These are phyloP conservation scores for Gossypium stocksii DNA, from an alignment of 345 rosid genomes.

Conservation along the genomic window DNA sequence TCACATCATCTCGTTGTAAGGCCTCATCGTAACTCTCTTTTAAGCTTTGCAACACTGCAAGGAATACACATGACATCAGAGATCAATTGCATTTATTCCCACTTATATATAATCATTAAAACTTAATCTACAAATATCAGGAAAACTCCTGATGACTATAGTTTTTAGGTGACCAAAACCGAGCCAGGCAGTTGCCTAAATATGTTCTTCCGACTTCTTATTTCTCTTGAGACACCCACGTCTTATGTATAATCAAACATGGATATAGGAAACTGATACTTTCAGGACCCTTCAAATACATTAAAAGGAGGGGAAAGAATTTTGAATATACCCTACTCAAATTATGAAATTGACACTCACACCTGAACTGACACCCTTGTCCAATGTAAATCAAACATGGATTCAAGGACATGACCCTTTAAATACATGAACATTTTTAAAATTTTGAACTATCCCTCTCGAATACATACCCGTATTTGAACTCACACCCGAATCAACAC, in stretches of 20 bases:
- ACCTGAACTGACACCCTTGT: neutral
- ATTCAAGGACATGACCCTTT: neutral
- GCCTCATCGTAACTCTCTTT: slow-evolving; percentile 74
- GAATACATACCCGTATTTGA: too few relatives aligned
- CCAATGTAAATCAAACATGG: neutral
- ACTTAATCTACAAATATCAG: neutral
- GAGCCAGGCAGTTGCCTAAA: neutral
- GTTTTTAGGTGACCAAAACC: neutral
- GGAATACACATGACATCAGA: slow-evolving; percentile 1
- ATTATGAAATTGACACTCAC: neutral
- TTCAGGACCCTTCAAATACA: neutral
- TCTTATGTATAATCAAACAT: neutral
- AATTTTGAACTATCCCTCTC: neutral
- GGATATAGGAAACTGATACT: neutral
- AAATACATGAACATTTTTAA: too few relatives aligned
- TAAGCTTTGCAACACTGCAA: slow-evolving; percentile 65
- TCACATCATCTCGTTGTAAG: slow-evolving; percentile 76
- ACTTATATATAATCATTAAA: neutral
- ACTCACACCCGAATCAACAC: too few relatives aligned
- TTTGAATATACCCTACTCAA: neutral
- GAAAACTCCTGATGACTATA: neutral
- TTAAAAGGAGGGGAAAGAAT: neutral
- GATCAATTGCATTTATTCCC: neutral
- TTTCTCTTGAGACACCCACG: neutral
- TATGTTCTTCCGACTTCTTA: neutral